Conservation (phyloP, 2,329 filamentous ascomycete species). For the Calonectria honghensis region DNA sequence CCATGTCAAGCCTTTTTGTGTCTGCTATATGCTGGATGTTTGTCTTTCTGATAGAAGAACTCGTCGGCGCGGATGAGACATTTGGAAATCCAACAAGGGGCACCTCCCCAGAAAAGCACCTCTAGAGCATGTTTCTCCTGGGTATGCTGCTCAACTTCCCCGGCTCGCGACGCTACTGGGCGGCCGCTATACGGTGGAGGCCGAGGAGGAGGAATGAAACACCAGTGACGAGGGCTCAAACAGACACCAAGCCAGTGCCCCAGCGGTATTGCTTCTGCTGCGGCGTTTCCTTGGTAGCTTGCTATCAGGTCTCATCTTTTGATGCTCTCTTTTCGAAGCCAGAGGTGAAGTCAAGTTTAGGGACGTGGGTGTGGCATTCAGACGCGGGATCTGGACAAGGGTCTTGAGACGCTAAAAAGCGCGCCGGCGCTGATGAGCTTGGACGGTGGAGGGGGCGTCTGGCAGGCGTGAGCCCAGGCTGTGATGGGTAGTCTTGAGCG, state of each 20-base stretch:
- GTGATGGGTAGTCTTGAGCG: constrained; percentile 40
- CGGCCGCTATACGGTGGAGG: constrained; percentile 34
- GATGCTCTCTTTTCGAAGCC: constrained; percentile 46
- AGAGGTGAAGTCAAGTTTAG: constrained; percentile 55
- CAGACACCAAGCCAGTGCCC: constrained; percentile 22
- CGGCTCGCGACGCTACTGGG: constrained; percentile 35
- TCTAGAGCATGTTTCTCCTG: constrained; percentile 38
- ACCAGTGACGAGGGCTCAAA: constrained; percentile 14
- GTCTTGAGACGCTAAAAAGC: constrained; percentile 54
- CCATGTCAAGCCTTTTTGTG: constrained; percentile 52
- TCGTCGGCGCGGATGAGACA: constrained; percentile 52
- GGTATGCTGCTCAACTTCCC: constrained; percentile 35
- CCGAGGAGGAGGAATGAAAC: constrained; percentile 29
- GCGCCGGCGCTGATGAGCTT: constrained; percentile 53
- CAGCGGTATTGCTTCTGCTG: constrained; percentile 27
- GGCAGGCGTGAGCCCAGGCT: constrained; percentile 33
- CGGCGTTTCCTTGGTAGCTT: constrained; percentile 9
- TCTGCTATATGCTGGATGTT: constrained; percentile 42
- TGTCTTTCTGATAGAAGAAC: constrained; percentile 49
- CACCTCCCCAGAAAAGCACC: constrained; percentile 36
- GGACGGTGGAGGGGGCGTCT: constrained; percentile 53
- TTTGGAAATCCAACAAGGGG: constrained; percentile 43
- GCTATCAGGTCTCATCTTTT: constrained; percentile 37
- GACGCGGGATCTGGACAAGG: constrained; percentile 57
- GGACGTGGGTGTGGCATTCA: constrained; percentile 56